Conservation (phyloP, 495 filamentous ascomycete genomes). For the Halenospora varia region DNA sequence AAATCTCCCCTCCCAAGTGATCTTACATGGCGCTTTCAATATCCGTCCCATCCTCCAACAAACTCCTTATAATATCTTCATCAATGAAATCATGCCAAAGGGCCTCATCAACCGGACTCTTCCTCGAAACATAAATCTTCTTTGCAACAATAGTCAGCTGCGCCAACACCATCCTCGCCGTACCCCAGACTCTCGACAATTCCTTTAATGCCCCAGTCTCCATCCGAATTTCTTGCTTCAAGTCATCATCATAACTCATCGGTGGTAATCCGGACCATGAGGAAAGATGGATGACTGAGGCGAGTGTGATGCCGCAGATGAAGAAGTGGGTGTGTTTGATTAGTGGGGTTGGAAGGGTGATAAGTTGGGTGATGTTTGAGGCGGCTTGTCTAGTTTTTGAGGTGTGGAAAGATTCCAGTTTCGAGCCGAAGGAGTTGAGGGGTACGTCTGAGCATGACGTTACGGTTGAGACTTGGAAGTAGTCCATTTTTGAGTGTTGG, state of each 20-base stretch:
- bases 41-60: conserved; percentile 2
- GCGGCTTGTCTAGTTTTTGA: conserved; percentile 74
- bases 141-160: conserved; percentile 66
- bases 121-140: conserved; percentile 52
- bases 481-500: conserved; percentile 54
- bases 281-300: conserved; percentile 52
- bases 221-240: conserved; percentile 70
- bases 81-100: conserved; percentile 48
- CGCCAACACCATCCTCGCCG: conserved; percentile 62
- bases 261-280: conserved; percentile 51
- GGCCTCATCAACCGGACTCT: conserved; percentile 38
- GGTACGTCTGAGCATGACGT: conserved; percentile 50
- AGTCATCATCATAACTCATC: conserved; percentile 58
- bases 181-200: conserved; percentile 67
- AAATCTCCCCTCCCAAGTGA: no score
- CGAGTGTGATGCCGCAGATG: conserved; percentile 72
- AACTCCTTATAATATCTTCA: conserved; percentile 40
- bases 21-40: background rate
- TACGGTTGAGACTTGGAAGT: conserved; percentile 44
- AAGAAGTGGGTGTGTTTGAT: conserved; percentile 81
- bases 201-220: conserved; percentile 76
- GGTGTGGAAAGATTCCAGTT: conserved; percentile 59
- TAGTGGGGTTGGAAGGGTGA: conserved; percentile 69
- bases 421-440: conserved; percentile 44
- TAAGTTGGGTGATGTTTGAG: conserved; percentile 67